phyloP scores from a whole-genome alignment of 2,329 filamentous ascomycete genomes.

The Phialophora expanda region DNA sequence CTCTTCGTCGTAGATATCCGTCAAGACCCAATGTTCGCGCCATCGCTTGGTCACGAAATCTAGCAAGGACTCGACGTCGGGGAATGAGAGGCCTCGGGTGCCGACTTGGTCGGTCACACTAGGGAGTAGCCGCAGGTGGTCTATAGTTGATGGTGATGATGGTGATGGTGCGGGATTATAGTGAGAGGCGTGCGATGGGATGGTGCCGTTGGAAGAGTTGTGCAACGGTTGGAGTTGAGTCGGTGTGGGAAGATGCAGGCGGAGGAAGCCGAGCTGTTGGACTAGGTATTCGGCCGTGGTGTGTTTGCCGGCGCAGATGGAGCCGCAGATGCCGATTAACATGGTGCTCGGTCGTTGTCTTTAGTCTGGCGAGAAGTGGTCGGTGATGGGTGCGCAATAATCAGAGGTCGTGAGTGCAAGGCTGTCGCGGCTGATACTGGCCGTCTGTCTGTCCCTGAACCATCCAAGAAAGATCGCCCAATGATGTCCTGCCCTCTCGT shows the following conservation, averaged over 20 bases:
- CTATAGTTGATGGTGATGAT: slow-evolving; percentile 12
- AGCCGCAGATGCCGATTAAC: slow-evolving; percentile 59
- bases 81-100: slow-evolving; percentile 39
- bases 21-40: slow-evolving; percentile 83
- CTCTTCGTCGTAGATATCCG: slow-evolving; percentile 74
- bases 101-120: slow-evolving; percentile 39
- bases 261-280: slow-evolving; percentile 79
- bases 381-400: not conserved
- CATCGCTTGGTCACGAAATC: slow-evolving; percentile 86
- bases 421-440: not conserved
- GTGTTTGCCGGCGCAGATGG: slow-evolving; percentile 90
- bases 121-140: slow-evolving; percentile 33
- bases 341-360: slow-evolving; percentile 50
- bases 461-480: not conserved
- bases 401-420: not conserved
- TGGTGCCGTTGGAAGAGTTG: not conserved
- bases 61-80: slow-evolving; percentile 69
- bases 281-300: slow-evolving; percentile 88
- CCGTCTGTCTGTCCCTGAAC: not conserved
- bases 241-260: slow-evolving; percentile 64
- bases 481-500: not conserved
- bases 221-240: slow-evolving; percentile 43
- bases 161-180: slow-evolving; percentile 20
- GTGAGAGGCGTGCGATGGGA: not conserved
- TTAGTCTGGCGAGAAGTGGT: not conserved